phyloP scores from a whole-genome alignment of 441 rosid species.

The Raphanus hybrid region DNA sequence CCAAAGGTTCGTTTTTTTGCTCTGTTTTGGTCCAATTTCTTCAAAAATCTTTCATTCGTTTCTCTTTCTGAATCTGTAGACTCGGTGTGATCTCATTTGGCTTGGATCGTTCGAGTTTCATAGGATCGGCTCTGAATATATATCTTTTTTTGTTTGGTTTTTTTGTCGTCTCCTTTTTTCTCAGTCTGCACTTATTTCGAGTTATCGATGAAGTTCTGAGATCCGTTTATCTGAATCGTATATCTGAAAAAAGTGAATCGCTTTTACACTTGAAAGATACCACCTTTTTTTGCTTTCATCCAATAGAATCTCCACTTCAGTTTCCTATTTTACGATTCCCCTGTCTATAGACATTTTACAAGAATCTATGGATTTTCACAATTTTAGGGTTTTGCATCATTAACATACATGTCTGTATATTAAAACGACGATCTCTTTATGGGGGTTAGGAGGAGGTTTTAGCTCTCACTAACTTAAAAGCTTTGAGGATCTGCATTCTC shows the following conservation, averaged over 20 bases:
- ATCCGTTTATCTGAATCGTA: not conserved
- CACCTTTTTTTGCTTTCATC: constrained; percentile 3
- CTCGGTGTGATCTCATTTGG: constrained; percentile 6
- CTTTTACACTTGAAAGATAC: constrained; percentile 19
- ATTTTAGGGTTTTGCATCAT: not conserved
- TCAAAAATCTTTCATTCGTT: not conserved
- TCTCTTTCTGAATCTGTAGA: not conserved
- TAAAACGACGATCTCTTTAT: not conserved
- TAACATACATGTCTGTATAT: not conserved
- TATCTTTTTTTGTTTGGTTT: not conserved
- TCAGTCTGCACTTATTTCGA: constrained; percentile 16
- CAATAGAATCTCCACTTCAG: not conserved
- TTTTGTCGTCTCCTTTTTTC: not conserved
- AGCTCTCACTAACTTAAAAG: constrained; percentile 9
- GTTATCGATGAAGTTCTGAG: not conserved
- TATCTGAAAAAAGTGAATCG: constrained; percentile 18
- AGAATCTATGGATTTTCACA: not conserved
- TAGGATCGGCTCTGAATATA: not conserved
- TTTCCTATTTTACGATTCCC: not conserved
- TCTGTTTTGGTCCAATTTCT: not conserved
- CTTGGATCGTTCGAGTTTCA: constrained; percentile 1
- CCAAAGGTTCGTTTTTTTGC: constrained; percentile 34
- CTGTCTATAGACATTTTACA: not conserved
- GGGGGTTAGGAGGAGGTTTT: not conserved
- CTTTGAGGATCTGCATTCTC: not conserved